phyloP scores from a whole-genome alignment of 805 yeast species.

The Diddensiella caesifluorescens region DNA sequence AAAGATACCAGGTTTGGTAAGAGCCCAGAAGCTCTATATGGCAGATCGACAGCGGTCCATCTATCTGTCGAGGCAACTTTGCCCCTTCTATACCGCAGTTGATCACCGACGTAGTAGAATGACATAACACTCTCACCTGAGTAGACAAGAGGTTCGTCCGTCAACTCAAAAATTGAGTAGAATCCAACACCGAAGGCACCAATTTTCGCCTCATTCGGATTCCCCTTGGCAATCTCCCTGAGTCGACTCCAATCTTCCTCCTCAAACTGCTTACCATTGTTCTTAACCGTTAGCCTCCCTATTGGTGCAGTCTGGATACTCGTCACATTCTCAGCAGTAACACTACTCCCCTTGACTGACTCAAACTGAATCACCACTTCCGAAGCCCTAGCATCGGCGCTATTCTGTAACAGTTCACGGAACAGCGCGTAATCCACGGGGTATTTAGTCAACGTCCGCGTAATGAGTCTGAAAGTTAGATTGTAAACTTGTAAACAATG shows the following conservation, averaged over 20 bases:
- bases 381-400: slow-evolving; percentile 37
- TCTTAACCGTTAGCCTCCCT: slow-evolving; percentile 29
- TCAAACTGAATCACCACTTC: slow-evolving; percentile 31
- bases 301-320: slow-evolving; percentile 22
- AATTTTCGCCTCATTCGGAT: slow-evolving; percentile 39
- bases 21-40: slow-evolving; percentile 28
- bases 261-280: slow-evolving; percentile 34
- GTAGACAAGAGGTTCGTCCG: slow-evolving; percentile 70
- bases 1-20: slow-evolving; percentile 33
- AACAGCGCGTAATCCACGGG: slow-evolving; percentile 39
- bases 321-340: slow-evolving; percentile 14
- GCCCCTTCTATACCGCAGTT: slow-evolving; percentile 31
- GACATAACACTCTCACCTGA: slow-evolving; percentile 36
- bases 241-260: slow-evolving; percentile 37
- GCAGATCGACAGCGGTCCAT: slow-evolving; percentile 37
- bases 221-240: slow-evolving; percentile 38
- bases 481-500: not conserved
- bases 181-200: slow-evolving; percentile 47
- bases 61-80: slow-evolving; percentile 18
- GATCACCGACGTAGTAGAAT: slow-evolving; percentile 36
- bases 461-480: slow-evolving; percentile 29
- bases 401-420: slow-evolving; percentile 37
- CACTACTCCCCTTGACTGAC: slow-evolving; percentile 13
- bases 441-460: slow-evolving; percentile 38
- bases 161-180: slow-evolving; percentile 73